A percentile compares a stretch with the other conserved stretches of the same genome.
Conservation (phyloP, 2,329 filamentous ascomycete genomes). For the Neofusicoccum kwambonambiense region DNA sequence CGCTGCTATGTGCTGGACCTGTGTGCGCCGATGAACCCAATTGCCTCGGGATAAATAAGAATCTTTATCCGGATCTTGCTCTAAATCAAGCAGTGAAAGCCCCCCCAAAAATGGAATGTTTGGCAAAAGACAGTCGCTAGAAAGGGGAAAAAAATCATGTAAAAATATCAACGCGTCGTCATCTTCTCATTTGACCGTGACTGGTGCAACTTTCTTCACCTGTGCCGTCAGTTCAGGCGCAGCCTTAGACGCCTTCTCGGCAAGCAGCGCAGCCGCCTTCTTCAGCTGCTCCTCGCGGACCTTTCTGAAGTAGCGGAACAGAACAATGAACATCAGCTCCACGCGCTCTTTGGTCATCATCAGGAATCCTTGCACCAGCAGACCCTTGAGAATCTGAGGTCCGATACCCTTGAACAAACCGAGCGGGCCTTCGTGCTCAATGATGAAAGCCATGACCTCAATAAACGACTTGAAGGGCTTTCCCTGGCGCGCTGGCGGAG, state of each 20-base stretch:
- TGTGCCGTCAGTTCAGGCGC: conserved; percentile 26
- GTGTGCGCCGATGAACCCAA: neutral
- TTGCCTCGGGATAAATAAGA: neutral
- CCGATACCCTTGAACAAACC: conserved; percentile 97
- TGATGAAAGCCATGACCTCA: conserved; percentile 93
- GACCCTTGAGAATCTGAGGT: conserved; percentile 87
- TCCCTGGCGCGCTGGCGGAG: conserved; percentile 77
- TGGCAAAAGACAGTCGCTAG: neutral
- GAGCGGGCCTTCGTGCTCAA: conserved; percentile 77
- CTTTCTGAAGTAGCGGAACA: conserved; percentile 77
- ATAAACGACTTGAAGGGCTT: conserved; percentile 91
- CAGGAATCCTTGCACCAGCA: conserved; percentile 89
- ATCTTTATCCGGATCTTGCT: neutral
- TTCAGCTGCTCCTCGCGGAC: conserved; percentile 68
- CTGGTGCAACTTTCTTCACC: conserved; percentile 53
- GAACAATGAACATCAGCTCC: conserved; percentile 80
- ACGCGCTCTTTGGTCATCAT: conserved; percentile 99
- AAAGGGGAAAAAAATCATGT: neutral
- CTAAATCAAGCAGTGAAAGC: neutral
- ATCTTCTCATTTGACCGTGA: conserved; percentile 30
- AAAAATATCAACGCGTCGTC: neutral
- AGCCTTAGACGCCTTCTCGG: conserved; percentile 49
- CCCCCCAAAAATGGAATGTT: neutral
- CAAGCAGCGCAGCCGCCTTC: conserved; percentile 63
- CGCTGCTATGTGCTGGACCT: neutral